A percentile compares a stretch with the other conserved stretches of the same genome.
These are phyloP conservation scores for Rhizophora mangle DNA, from an alignment of 345 rosid genomes.

Conservation along the genomic window DNA sequence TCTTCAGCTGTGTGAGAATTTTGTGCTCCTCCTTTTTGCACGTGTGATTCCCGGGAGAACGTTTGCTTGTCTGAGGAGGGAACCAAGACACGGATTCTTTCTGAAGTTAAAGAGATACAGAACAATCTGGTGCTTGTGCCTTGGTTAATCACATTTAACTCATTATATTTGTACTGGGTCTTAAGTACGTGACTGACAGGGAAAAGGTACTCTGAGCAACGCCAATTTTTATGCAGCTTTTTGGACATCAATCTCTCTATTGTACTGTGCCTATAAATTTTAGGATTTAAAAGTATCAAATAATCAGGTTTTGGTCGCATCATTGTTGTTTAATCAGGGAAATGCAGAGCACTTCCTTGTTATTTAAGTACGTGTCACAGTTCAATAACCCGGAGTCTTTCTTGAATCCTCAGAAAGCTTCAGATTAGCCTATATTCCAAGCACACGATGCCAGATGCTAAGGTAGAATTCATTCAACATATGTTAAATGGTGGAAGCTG, in stretches of 20 bases:
- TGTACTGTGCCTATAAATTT: too few relatives aligned
- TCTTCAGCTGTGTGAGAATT: neutral
- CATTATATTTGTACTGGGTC: too few relatives aligned
- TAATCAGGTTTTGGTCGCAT: too few relatives aligned
- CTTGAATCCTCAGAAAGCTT: constrained; percentile 69
- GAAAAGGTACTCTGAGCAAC: neutral
- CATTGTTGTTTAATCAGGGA: constrained; percentile 22
- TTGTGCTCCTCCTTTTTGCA: constrained; percentile 2
- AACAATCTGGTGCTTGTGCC: constrained; percentile 36
- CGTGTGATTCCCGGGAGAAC: constrained; percentile 37
- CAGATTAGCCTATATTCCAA: too few relatives aligned
- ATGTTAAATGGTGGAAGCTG: neutral
- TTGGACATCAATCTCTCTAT: too few relatives aligned
- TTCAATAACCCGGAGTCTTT: constrained; percentile 79
- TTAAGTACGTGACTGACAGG: too few relatives aligned
- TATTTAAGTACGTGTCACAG: constrained; percentile 62
- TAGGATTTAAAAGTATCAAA: too few relatives aligned
- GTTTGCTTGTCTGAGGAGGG: constrained; percentile 29
- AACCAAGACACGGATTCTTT: constrained; percentile 30
- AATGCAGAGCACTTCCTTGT: constrained; percentile 27
- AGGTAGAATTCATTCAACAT: constrained; percentile 19
- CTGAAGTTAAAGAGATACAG: constrained; percentile 39
- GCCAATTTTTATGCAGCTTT: neutral
- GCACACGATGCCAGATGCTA: constrained; percentile 17
- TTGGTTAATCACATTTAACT: neutral